phyloP scores from a whole-genome alignment of 2,329 filamentous ascomycete species.

The Penicillium hordei region DNA sequence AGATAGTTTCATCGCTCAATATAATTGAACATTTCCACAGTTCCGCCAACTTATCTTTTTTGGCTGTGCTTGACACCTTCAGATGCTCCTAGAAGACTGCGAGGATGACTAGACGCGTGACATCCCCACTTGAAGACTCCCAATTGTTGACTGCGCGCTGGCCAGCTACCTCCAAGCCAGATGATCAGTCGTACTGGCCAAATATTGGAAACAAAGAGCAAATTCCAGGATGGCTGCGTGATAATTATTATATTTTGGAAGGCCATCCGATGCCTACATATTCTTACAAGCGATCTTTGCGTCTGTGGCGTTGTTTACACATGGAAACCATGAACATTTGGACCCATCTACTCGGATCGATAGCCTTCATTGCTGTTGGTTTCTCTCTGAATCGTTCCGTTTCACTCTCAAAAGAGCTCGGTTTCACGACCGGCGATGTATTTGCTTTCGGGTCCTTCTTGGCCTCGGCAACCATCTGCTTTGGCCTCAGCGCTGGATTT shows the following conservation, averaged over 20 bases:
- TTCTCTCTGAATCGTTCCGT: neutral
- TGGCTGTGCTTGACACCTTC: neutral
- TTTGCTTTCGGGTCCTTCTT: constrained; percentile 11
- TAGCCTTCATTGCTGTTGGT: constrained; percentile 1
- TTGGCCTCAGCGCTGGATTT: constrained; percentile 18
- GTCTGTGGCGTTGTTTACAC: constrained; percentile 17
- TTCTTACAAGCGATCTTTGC: constrained; percentile 25
- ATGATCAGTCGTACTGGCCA: constrained; percentile 17
- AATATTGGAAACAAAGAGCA: constrained; percentile 22
- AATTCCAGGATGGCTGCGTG: constrained; percentile 28
- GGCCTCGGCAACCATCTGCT: constrained; percentile 9
- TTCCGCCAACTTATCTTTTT: neutral
- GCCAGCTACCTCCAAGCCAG: neutral
- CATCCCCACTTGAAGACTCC: neutral
- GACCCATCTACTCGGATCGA: constrained; percentile 6
- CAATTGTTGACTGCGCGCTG: neutral
- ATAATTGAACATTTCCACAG: neutral
- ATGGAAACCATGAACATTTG: constrained; percentile 18
- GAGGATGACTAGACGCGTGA: neutral
- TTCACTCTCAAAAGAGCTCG: neutral
- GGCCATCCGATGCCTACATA: constrained; percentile 30
- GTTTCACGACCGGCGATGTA: constrained; percentile 4
- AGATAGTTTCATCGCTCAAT: neutral
- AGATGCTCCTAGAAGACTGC: neutral
- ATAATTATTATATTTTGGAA: constrained; percentile 26